A percentile compares a stretch with the other conserved stretches of the same genome.
Conservation (phyloP, 768 basidiomycete genomes). For the Tulasnella sp. region DNA sequence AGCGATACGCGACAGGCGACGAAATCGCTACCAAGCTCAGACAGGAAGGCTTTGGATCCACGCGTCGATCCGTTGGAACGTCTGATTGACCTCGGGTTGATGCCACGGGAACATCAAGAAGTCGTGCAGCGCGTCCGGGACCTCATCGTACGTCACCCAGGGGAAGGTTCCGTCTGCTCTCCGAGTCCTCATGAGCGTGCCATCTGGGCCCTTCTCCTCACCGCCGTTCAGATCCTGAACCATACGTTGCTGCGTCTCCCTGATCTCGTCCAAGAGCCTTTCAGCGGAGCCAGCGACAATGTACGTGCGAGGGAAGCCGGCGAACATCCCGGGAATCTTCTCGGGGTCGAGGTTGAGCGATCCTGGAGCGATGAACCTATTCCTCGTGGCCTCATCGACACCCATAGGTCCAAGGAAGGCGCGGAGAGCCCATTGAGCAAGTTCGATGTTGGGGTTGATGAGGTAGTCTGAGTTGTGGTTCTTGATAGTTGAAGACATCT, state of each 20-base stretch:
- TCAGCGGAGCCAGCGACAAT: conserved; percentile 50
- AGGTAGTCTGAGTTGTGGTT: conserved; percentile 25
- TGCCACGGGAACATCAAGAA: conserved; percentile 3
- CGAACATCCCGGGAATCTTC: conserved; percentile 34
- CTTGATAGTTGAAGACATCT: conserved; percentile 24
- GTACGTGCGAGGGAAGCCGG: conserved; percentile 50
- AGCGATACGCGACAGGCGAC: no score
- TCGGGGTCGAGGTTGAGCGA: conserved; percentile 29
- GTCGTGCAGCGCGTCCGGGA: not conserved
- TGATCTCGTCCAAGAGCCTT: conserved; percentile 43
- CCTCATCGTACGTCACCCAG: conserved; percentile 2
- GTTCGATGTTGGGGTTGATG: conserved; percentile 15
- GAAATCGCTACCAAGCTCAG: no score
- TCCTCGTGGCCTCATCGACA: conserved; percentile 35
- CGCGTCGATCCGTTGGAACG: not conserved
- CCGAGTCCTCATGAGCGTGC: no score
- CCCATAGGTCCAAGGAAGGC: conserved; percentile 43
- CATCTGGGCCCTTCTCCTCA: not conserved
- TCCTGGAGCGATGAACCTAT: conserved; percentile 51
- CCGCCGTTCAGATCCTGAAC: conserved; percentile 32
- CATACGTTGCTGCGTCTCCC: conserved; percentile 40
- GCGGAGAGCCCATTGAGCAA: conserved; percentile 23
- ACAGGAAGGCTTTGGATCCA: no score
- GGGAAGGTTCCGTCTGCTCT: not conserved
- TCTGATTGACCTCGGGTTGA: conserved; percentile 1